phyloP scores from a whole-genome alignment of 371 early-diverging fungal species.

The Lichtheimia ramosa region DNA sequence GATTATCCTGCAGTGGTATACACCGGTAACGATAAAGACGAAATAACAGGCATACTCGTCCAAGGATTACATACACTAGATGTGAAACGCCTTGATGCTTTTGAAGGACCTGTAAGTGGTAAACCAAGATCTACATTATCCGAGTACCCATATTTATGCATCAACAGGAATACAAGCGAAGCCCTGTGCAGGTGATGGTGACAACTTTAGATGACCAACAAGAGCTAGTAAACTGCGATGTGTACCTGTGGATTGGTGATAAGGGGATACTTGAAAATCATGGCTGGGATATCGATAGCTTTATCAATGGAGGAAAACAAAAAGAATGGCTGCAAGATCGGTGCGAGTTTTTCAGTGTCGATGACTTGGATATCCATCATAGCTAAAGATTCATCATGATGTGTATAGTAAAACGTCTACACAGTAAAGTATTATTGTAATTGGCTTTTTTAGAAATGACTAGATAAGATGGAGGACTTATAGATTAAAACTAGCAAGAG shows the following conservation, averaged over 20 bases:
- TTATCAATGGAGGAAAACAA: constrained; percentile 14
- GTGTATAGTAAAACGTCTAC: not conserved
- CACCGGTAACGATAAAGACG: constrained; percentile 20
- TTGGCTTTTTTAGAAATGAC: not conserved
- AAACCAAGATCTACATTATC: not conserved
- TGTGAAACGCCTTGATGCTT: constrained; percentile 31
- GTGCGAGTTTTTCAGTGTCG: constrained; percentile 23
- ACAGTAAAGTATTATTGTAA: not conserved
- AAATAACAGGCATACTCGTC: constrained; percentile 30
- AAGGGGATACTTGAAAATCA: constrained; percentile 16
- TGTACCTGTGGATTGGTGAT: constrained; percentile 39
- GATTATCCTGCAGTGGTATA: constrained; percentile 38
- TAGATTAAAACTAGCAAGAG: too few relatives aligned
- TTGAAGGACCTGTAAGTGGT: constrained; percentile 42
- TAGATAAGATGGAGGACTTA: too few relatives aligned
- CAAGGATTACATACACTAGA: constrained; percentile 28
- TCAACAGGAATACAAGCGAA: constrained; percentile 34
- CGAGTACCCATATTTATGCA: not conserved
- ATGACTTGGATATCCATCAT: constrained; percentile 7
- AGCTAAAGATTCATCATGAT: not conserved
- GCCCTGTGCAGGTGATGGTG: constrained; percentile 13
- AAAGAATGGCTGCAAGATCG: constrained; percentile 24
- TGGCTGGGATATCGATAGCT: constrained; percentile 36
- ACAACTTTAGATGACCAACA: not conserved
- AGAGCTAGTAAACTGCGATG: constrained; percentile 15